phyloP scores from a whole-genome alignment of 139 green algal genomes.

The Chlamydomonas sphaeroides region DNA sequence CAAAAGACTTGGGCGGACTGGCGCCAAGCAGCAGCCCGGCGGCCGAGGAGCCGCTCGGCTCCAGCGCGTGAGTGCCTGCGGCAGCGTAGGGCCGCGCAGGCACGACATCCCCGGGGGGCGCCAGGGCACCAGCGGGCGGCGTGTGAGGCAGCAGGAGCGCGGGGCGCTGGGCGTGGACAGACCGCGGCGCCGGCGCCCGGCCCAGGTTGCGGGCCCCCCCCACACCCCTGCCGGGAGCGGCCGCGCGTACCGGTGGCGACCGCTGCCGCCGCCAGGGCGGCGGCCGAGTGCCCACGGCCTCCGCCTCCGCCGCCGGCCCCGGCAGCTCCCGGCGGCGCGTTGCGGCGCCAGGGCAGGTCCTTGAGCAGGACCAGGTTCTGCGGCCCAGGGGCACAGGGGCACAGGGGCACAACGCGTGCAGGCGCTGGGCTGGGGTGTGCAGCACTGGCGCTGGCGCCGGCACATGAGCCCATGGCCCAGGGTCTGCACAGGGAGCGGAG shows the following conservation, averaged over 20 bases:
- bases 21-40: not conserved
- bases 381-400: not conserved
- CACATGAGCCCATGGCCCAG: too few species aligned
- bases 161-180: not conserved
- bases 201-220: too few species aligned
- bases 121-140: too few species aligned
- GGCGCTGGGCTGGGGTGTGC: not conserved
- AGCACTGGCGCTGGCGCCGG: too few species aligned
- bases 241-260: slow-evolving; percentile 16
- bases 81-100: not conserved
- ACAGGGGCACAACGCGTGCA: too few species aligned
- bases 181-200: too few species aligned
- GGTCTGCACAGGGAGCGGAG: not conserved
- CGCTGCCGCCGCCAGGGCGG: slow-evolving; percentile 29
- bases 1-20: slow-evolving; percentile 24
- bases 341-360: not conserved
- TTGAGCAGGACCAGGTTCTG: slow-evolving; percentile 10
- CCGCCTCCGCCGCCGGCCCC: not conserved
- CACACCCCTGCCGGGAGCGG: too few species aligned
- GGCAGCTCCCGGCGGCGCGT: not conserved
- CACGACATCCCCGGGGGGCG: too few species aligned
- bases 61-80: not conserved
- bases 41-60: not conserved
- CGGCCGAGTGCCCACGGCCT: not conserved
- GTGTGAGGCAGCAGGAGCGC: not conserved